Percentiles rank a stretch among this genome's conserved stretches.
phyloP scores from a whole-genome alignment of 768 basidiomycete genomes.

The Cubamyces lactineus region DNA sequence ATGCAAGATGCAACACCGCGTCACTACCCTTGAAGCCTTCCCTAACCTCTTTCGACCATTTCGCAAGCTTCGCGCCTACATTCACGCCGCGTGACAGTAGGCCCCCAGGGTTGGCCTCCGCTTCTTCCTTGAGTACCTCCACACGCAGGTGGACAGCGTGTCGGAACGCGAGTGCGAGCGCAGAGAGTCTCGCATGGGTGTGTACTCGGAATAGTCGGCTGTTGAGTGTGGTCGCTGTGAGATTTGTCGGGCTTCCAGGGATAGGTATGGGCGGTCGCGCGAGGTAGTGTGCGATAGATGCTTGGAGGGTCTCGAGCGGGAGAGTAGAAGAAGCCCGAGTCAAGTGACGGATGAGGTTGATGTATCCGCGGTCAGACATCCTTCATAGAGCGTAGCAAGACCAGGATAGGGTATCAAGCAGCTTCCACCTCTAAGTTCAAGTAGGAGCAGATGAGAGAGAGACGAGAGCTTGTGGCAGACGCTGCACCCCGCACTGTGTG shows the following conservation, averaged over 20 bases:
- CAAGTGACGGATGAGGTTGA: conserved; percentile 54
- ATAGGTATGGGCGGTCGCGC: conserved; percentile 40
- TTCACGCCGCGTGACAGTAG: conserved; percentile 41
- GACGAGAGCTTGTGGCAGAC: too few relatives aligned
- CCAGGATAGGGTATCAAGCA: too few relatives aligned
- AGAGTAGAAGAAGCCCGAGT: conserved; percentile 48
- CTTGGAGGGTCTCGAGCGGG: conserved; percentile 52
- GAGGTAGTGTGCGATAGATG: conserved; percentile 62
- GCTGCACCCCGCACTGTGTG: neutral
- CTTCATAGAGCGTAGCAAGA: neutral
- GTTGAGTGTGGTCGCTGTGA: conserved; percentile 58
- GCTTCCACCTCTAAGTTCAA: neutral
- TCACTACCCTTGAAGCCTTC: conserved; percentile 56
- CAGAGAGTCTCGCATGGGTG: conserved; percentile 49
- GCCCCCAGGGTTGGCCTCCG: conserved; percentile 23
- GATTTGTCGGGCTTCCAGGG: conserved; percentile 50
- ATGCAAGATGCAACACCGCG: conserved; percentile 61
- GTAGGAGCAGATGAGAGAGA: too few relatives aligned
- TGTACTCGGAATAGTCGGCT: conserved; percentile 58
- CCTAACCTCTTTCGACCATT: conserved; percentile 28
- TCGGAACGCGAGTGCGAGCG: conserved; percentile 58
- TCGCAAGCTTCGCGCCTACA: conserved; percentile 36
- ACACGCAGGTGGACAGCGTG: conserved; percentile 62
- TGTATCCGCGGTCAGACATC: conserved; percentile 40
- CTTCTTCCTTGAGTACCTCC: conserved; percentile 42